Base-by-base conservation (phyloP, 208 protist genomes). In the Crithidia sp. region DNA sequence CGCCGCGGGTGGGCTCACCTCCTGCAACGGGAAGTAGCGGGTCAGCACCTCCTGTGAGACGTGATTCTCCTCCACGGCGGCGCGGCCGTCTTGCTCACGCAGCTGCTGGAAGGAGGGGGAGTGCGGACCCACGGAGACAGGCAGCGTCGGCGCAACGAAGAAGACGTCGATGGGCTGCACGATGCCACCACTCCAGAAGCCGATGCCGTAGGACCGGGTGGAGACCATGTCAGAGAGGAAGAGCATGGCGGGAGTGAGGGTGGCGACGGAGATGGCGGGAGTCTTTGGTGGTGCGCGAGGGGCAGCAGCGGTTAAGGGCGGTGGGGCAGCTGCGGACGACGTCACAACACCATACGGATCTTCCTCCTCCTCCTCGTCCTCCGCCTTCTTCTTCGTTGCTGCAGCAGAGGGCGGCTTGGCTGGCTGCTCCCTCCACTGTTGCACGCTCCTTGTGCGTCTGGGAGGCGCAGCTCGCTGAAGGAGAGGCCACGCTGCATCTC, bases 101-200 rank as follows among this genome's bases (percentile, higher is more conserved):
- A 96, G 72, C n/a, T 71, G 43, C 40, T 60, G 66, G 63, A 96
- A 94, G 37, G 82, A 89, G 17, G 67, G 54, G n/a, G 80, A 76
- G 57, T 39, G 10, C 2, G 49, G 59, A 12, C 76, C 71, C 6
- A 90, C 74, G 4, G 86, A 67, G 16, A 67, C 45, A 13, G 89
- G 82, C 41, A 86, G 71, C 6, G 84, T 79, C 10, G 89, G 85
- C 0, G 79, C 77, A 41, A 91, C 79, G 52, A 95, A 95, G 36
- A 88, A 75, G 6, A 96, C 81, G 53, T 96, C 92, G 66, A 96
- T 92, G 36, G 89, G 76, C 43, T 87, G 78, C 28, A 56, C 63
- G 40, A 96, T 96, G 28, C 86, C 92, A 3, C 92, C 92, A 55
- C 89, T 95, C 90, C 92, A 96, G 72, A 96, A 96, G 74, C 67